Conservation (phyloP, 495 filamentous ascomycete genomes). For the Neurospora sp. region DNA sequence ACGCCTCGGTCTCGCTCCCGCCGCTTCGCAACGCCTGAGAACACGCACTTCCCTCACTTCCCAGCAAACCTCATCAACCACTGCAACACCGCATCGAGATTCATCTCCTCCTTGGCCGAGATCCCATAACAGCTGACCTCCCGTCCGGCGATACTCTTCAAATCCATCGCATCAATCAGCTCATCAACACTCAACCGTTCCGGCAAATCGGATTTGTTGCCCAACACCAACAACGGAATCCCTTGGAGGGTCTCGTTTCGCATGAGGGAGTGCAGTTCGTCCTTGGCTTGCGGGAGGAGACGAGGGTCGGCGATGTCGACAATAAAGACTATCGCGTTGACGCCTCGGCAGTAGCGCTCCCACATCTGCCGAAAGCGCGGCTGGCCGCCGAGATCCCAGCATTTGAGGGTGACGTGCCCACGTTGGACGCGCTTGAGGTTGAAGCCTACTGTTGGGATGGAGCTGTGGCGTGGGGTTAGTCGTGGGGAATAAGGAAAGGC, state of each 20-base stretch:
- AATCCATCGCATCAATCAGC: slow-evolving; percentile 83
- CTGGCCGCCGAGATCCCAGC: slow-evolving; percentile 97
- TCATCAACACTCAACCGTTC: slow-evolving; percentile 86
- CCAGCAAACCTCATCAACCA: slow-evolving; percentile 89
- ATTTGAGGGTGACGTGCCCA: slow-evolving; percentile 97
- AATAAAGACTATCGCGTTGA: slow-evolving; percentile 98
- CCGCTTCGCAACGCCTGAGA: no score
- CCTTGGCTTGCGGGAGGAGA: slow-evolving; percentile 75
- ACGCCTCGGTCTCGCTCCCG: background rate
- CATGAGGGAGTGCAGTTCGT: slow-evolving; percentile 85
- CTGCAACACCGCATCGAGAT: slow-evolving; percentile 91
- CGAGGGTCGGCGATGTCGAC: slow-evolving; percentile 70
- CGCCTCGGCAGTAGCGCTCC: slow-evolving; percentile 95
- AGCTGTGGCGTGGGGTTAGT: slow-evolving; percentile 52
- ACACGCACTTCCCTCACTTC: slow-evolving; percentile 24
- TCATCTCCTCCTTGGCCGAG: slow-evolving; percentile 96
- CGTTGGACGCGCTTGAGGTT: slow-evolving; percentile 98
- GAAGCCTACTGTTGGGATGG: slow-evolving; percentile 96
- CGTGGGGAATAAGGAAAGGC: slow-evolving; percentile 9
- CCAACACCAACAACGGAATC: slow-evolving; percentile 91
- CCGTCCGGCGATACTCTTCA: slow-evolving; percentile 79
- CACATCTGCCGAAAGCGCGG: slow-evolving; percentile 97
- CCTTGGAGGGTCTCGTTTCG: slow-evolving; percentile 75
- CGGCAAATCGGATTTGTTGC: slow-evolving; percentile 92
- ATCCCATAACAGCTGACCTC: slow-evolving; percentile 99